A percentile compares a stretch with the other conserved stretches of the same genome.
phyloP scores from a whole-genome alignment of 306 rosid species.

The Psophocarpus tetragonolobus region DNA sequence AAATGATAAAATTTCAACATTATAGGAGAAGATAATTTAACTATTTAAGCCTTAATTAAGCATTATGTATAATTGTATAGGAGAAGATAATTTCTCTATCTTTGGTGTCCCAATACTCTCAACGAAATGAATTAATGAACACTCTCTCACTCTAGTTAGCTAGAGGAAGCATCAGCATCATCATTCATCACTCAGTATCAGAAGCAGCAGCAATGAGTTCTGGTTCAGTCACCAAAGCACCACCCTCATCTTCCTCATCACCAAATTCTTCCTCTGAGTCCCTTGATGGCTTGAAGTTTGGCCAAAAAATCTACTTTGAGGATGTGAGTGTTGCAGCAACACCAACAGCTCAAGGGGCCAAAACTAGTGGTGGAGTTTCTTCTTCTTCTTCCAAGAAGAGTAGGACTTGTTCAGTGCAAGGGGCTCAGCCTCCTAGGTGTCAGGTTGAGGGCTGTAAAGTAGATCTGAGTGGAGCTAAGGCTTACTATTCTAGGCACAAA shows the following conservation, averaged over 20 bases:
- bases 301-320: constrained; percentile 77
- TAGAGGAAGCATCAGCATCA: neutral
- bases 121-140: neutral
- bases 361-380: constrained; percentile 23
- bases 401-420: constrained; percentile 39
- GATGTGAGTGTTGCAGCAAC: constrained; percentile 52
- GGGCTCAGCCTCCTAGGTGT: constrained; percentile 74
- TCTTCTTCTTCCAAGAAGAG: constrained; percentile 52
- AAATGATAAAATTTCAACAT: too few species aligned
- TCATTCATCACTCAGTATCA: too few species aligned
- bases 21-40: too few species aligned
- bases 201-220: constrained; percentile 50
- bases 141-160: neutral
- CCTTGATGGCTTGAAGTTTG: constrained; percentile 73
- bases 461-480: constrained; percentile 86
- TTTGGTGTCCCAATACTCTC: neutral
- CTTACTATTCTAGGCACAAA: constrained; percentile 92
- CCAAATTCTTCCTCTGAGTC: constrained; percentile 66
- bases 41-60: too few species aligned
- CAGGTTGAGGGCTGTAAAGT: constrained; percentile 87
- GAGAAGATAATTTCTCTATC: neutral
- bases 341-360: constrained; percentile 2
- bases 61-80: too few species aligned
- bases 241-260: constrained; percentile 1
- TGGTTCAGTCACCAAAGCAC: constrained; percentile 50